Evolutionary conservation across 2,329 filamentous ascomycete genomes (phyloP).

Genomic region (Xylaria sp.): DNA sequence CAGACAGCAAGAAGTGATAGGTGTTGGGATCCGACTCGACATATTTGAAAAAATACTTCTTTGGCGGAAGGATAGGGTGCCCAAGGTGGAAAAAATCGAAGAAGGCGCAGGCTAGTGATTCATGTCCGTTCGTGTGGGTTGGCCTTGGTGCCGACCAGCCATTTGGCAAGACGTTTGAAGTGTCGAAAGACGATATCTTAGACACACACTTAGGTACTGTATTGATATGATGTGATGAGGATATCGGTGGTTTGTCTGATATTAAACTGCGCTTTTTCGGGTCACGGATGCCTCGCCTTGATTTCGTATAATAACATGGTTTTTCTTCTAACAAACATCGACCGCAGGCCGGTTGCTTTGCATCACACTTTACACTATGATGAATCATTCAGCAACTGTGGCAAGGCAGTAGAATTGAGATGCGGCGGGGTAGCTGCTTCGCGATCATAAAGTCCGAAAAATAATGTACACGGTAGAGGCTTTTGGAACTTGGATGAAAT

Average conservation of each 20-base stretch:
- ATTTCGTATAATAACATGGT: slow-evolving; percentile 60
- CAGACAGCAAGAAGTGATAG: slow-evolving; percentile 50
- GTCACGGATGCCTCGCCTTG: slow-evolving; percentile 58
- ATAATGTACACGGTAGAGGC: neutral
- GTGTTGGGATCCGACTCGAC: slow-evolving; percentile 50
- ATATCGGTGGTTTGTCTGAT: slow-evolving; percentile 45
- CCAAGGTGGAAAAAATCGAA: slow-evolving; percentile 50
- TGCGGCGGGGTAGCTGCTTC: neutral
- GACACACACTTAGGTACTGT: slow-evolving; percentile 42
- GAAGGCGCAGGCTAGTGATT: slow-evolving; percentile 40
- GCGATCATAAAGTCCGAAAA: neutral
- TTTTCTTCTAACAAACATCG: slow-evolving; percentile 57
- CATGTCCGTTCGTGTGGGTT: slow-evolving; percentile 42
- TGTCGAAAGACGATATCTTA: slow-evolving; percentile 36
- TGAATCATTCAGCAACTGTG: slow-evolving; percentile 17
- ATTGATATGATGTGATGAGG: slow-evolving; percentile 38
- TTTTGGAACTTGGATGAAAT: slow-evolving; percentile 22
- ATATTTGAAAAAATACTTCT: slow-evolving; percentile 49
- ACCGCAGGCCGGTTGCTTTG: slow-evolving; percentile 55
- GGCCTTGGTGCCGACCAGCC: slow-evolving; percentile 43
- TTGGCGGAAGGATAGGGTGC: slow-evolving; percentile 53
- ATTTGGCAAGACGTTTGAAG: slow-evolving; percentile 40
- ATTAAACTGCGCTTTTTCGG: slow-evolving; percentile 51
- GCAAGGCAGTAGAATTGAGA: neutral
- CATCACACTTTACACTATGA: slow-evolving; percentile 58